Evolutionary conservation across 208 protist genomes (phyloP).

Genomic region (Trypanosoma lewisi): DNA sequence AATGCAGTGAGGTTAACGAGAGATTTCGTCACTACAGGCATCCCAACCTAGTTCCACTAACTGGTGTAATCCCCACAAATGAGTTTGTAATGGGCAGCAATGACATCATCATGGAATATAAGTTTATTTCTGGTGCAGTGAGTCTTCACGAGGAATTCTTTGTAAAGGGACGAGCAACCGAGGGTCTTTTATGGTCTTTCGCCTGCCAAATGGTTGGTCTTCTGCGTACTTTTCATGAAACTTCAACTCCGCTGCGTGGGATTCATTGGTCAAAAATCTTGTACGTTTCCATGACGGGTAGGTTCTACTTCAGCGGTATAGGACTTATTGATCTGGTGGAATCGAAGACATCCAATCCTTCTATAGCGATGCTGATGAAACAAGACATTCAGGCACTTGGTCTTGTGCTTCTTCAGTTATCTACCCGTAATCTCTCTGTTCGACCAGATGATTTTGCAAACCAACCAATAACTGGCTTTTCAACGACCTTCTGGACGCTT

Average conservation of each 20-base stretch:
- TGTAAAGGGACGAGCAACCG: constrained; percentile 60
- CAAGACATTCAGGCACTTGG: constrained; percentile 81
- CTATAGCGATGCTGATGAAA: constrained; percentile 52
- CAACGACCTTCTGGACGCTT: constrained; percentile 76
- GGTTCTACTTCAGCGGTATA: constrained; percentile 84
- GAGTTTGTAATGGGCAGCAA: constrained; percentile 85
- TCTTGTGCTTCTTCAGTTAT: constrained; percentile 79
- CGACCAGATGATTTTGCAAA: constrained; percentile 53
- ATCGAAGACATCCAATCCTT: constrained; percentile 23
- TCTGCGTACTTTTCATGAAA: constrained; percentile 86
- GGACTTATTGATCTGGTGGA: constrained; percentile 79
- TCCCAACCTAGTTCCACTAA: constrained; percentile 79
- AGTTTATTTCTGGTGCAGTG: constrained; percentile 74
- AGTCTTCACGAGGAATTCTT: constrained; percentile 80
- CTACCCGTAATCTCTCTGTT: constrained; percentile 56
- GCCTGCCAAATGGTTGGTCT: constrained; percentile 83
- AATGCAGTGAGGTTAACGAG: constrained; percentile 51
- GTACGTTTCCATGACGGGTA: constrained; percentile 67
- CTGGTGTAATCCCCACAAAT: constrained; percentile 67
- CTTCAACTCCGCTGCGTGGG: constrained; percentile 62
- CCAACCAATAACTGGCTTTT: constrained; percentile 72
- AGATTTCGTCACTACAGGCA: constrained; percentile 70
- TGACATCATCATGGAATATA: constrained; percentile 87
- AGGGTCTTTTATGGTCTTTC: constrained; percentile 86
- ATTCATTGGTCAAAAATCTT: constrained; percentile 86